Evolutionary conservation across 306 rosid genomes (phyloP), one percentile per base, ranked within the genome.

Genomic region (Quercus dentata): DNA sequence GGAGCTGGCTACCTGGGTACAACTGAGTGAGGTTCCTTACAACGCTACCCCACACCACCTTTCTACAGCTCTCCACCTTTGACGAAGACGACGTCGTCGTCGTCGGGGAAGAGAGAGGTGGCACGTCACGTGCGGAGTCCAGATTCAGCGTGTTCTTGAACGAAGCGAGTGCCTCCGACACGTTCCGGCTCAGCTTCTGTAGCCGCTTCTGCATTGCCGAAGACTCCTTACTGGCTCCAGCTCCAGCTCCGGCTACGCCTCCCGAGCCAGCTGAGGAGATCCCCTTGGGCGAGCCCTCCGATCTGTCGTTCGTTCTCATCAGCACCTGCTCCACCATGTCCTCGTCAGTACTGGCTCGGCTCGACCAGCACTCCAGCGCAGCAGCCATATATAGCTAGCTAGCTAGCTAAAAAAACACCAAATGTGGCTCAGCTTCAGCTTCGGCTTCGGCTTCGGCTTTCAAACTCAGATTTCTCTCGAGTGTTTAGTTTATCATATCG

Each of bases 281-380:
- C 67, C 82, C 94, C 30, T 89, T 4, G 14, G 56, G 55, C 23
- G 73, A 77, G 8, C 81, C 89, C 41, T 94, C 97, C 56, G 98
- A 88, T 86, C 86, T 83, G 73, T 92, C 92, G 18, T 89, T 82
- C 52, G 91, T 79, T 68, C 89, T 73, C 94, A 94, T 83, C 75
- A 94, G 87, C 17, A 90, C 92, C 76, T 91, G 98, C 85, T 93
- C 94, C 65, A 91, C 97, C 86, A 85, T 61, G 65, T 90, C 94
- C 76, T 94, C 97, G 61, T 90, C 96, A 6, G 83, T 80, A 58
- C 82, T 80, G 75, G 88, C 85, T 49, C 97, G 88, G 79, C 92
- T 83, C 17, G 97, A 94, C 98, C 98, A 94, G 85, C 98, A 94
- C 82, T 94, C 98, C 83, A 94, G 55, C 5, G 97, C 97, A 0